Evolutionary conservation across 164 flowering plant species (phyloP).

Genomic region (Berberis vulgaris): DNA sequence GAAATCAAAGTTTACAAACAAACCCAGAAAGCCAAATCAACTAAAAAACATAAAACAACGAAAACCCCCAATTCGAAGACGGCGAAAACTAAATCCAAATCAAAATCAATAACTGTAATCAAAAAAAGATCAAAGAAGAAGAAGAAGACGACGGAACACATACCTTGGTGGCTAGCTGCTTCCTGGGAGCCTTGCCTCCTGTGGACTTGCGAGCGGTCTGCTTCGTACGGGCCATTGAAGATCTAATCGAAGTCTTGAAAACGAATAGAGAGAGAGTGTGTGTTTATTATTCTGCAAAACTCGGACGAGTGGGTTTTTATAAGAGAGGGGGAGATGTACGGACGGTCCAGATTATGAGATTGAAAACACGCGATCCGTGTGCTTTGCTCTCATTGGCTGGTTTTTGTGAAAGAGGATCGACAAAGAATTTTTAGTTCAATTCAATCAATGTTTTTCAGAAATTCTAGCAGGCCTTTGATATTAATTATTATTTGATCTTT

Average conservation of each 20-base stretch:
- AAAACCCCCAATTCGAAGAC: background rate
- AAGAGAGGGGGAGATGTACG: background rate
- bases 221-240: conserved; percentile 36
- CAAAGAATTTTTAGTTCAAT: too few relatives aligned
- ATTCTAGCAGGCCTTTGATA: too few relatives aligned
- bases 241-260: background rate
- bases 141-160: background rate
- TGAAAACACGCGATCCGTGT: conserved; percentile 14
- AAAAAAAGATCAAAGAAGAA: background rate
- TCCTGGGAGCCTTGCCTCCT: conserved; percentile 36
- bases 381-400: conserved; percentile 10
- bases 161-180: conserved; percentile 35
- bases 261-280: background rate
- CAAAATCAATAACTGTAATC: background rate
- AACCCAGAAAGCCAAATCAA: too few relatives aligned
- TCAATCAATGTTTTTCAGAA: too few relatives aligned
- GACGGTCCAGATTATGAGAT: background rate
- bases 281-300: too few relatives aligned
- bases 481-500: too few relatives aligned
- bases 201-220: conserved; percentile 36
- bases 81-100: background rate
- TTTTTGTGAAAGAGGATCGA: background rate
- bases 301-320: background rate
- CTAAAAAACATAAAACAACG: background rate
- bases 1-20: background rate